Evolutionary conservation across 441 rosid species (phyloP).

Genomic region (Euphorbia schlechtendalii): DNA sequence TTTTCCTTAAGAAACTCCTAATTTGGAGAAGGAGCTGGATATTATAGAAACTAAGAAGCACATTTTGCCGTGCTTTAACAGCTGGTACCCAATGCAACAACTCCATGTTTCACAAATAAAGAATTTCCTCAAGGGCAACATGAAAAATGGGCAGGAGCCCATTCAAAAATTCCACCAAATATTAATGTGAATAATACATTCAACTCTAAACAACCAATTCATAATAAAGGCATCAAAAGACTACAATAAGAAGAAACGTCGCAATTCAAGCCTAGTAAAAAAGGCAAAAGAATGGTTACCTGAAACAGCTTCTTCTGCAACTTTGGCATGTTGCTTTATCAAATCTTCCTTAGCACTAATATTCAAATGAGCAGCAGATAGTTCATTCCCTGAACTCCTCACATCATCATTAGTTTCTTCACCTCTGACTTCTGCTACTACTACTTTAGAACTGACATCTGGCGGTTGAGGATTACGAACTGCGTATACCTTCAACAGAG

Average conservation of each 20-base stretch:
- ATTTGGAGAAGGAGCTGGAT: background rate
- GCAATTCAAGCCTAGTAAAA: background rate
- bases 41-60: background rate
- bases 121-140: background rate
- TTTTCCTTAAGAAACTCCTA: background rate
- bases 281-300: constrained; percentile 29
- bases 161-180: background rate
- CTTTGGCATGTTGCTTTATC: constrained; percentile 82
- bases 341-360: constrained; percentile 69
- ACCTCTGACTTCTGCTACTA: constrained; percentile 31
- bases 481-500: constrained; percentile 28
- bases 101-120: background rate
- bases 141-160: background rate
- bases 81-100: background rate
- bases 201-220: background rate
- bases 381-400: too few relatives aligned
- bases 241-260: background rate
- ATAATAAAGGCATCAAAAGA: background rate
- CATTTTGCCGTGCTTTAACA: too few relatives aligned
- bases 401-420: constrained; percentile 51
- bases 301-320: constrained; percentile 93
- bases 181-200: background rate
- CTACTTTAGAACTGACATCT: constrained; percentile 47
- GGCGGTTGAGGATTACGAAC: constrained; percentile 46
- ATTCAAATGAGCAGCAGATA: constrained; percentile 67